These are phyloP conservation scores for Penstemon eatonii DNA, from an alignment of 257 asterid species.

Conservation along the genomic window DNA sequence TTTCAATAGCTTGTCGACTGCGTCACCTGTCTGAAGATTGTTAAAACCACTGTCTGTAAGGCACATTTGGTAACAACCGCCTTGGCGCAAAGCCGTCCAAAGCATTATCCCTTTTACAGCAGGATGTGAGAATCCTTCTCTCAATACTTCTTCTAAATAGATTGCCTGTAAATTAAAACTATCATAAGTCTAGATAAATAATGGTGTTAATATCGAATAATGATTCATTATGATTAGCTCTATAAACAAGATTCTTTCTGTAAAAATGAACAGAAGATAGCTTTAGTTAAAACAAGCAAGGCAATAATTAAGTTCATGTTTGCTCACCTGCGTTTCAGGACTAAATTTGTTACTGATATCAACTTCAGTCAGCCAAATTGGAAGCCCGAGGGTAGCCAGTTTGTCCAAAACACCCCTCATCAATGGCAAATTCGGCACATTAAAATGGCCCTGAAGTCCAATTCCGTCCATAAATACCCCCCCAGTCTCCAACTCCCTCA, in stretches of 20 bases:
- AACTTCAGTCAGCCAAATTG: slow-evolving; percentile 57
- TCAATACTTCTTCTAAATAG: slow-evolving; percentile 49
- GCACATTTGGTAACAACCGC: slow-evolving; percentile 63
- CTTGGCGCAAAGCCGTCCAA: slow-evolving; percentile 47
- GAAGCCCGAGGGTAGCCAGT: slow-evolving; percentile 47
- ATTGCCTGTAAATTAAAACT: slow-evolving; percentile 34
- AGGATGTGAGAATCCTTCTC: slow-evolving; percentile 58
- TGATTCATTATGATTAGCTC: too few species aligned
- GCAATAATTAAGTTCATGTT: not conserved
- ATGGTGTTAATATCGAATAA: too few species aligned
- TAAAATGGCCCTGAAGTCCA: slow-evolving; percentile 54
- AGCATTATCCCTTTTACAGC: slow-evolving; percentile 55
- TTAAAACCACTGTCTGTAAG: slow-evolving; percentile 44
- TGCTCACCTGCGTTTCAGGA: slow-evolving; percentile 33
- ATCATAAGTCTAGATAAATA: not conserved
- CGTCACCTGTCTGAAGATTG: slow-evolving; percentile 55
- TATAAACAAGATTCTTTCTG: too few species aligned
- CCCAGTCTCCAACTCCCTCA: slow-evolving; percentile 38
- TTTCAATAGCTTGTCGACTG: slow-evolving; percentile 49
- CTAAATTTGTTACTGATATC: slow-evolving; percentile 42
- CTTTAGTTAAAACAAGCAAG: too few species aligned
- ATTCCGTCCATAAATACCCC: slow-evolving; percentile 47
- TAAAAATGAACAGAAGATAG: too few species aligned
- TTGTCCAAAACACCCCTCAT: slow-evolving; percentile 53
- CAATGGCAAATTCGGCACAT: slow-evolving; percentile 46